Evolutionary conservation across 495 filamentous ascomycete genomes (phyloP).

Genomic region (Friedmanniomyces simplex): DNA sequence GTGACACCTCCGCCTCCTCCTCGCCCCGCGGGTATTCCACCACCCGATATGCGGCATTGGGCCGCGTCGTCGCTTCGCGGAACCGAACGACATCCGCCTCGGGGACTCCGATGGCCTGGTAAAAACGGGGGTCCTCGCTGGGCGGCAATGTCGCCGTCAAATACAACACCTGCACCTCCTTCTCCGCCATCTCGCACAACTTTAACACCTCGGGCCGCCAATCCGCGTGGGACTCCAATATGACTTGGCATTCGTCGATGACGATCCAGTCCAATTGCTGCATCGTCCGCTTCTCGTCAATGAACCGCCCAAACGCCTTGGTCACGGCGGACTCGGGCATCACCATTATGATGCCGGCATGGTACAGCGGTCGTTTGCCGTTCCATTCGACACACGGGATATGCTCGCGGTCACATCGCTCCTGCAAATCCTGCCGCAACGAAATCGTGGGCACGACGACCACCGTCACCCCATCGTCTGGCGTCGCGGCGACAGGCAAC

Average conservation of each 20-base stretch:
- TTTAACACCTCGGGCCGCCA: neutral
- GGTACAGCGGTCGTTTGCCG: neutral
- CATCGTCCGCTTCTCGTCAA: neutral
- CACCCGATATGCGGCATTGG: no score
- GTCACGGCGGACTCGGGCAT: constrained; percentile 1
- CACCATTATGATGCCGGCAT: constrained; percentile 2
- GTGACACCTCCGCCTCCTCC: no score
- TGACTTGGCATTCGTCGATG: neutral
- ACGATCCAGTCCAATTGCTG: constrained; percentile 3
- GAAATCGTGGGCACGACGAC: neutral
- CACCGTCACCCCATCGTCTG: neutral
- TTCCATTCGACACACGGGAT: neutral
- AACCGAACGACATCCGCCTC: no score
- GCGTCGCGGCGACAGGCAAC: neutral
- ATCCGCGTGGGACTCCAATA: neutral
- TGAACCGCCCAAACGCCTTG: neutral
- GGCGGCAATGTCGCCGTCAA: constrained; percentile 8
- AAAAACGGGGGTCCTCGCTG: no score
- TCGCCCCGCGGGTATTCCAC: no score
- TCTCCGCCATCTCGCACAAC: constrained; percentile 1
- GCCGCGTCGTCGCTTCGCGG: no score
- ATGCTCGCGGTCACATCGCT: neutral
- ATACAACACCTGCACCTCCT: neutral
- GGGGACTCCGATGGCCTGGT: no score
- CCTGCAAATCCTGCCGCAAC: neutral